Evolutionary conservation across 2,329 filamentous ascomycete genomes (phyloP).

Genomic region (Hyphodiscus sp.): DNA sequence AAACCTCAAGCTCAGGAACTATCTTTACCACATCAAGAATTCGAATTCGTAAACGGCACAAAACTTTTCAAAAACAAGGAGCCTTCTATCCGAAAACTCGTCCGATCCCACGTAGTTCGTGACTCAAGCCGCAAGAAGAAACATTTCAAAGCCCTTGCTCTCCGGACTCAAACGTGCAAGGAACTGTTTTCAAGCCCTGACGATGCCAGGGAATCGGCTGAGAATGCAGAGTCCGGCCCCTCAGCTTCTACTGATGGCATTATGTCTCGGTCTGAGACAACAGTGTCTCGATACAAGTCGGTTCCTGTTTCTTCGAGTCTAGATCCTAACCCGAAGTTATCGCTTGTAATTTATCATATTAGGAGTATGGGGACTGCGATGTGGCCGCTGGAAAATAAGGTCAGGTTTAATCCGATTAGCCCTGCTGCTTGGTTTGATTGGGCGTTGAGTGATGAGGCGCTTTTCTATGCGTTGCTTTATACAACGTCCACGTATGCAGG

Average conservation of each 20-base stretch:
- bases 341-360: constrained; percentile 8
- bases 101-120: constrained; percentile 7
- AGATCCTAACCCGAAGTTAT: constrained; percentile 10
- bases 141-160: background rate
- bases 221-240: background rate
- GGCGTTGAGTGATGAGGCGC: constrained; percentile 4
- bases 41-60: constrained; percentile 11
- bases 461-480: constrained; percentile 10
- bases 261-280: too few relatives aligned
- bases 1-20: background rate
- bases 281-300: too few relatives aligned
- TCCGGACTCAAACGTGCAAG: background rate
- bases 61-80: constrained; percentile 4
- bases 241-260: too few relatives aligned
- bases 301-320: background rate
- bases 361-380: constrained; percentile 5
- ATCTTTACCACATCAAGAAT: background rate
- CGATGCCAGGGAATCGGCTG: background rate
- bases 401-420: constrained; percentile 6
- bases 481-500: constrained; percentile 4
- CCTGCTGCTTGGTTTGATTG: constrained; percentile 6
- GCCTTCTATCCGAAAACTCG: constrained; percentile 3
- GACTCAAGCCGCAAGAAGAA: constrained; percentile 6
- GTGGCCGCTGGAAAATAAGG: constrained; percentile 5
- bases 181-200: background rate